phyloP scores from a whole-genome alignment of 2,329 filamentous ascomycete species.

The Calonectria pseudoturangicola region DNA sequence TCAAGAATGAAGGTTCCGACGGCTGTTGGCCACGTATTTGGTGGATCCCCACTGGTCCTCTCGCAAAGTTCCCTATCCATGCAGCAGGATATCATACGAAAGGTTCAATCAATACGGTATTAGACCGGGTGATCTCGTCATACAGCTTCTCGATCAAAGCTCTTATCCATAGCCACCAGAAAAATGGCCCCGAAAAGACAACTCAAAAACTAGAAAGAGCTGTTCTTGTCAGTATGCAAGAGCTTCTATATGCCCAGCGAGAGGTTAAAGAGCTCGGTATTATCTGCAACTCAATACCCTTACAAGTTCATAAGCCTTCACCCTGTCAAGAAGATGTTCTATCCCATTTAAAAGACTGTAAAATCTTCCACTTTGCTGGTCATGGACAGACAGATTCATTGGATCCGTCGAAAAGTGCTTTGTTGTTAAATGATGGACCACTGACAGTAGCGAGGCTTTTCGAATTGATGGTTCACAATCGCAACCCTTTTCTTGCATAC shows the following conservation, averaged over 20 bases:
- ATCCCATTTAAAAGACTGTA: conserved; percentile 48
- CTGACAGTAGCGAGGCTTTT: conserved; percentile 43
- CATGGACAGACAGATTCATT: neutral
- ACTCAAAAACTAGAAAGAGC: neutral
- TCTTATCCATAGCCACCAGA: conserved; percentile 50
- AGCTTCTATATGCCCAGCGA: neutral
- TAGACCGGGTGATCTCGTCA: conserved; percentile 62
- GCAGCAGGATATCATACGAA: conserved; percentile 57
- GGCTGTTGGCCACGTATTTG: conserved; percentile 56
- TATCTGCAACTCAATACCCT: too few relatives aligned
- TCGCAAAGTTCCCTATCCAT: conserved; percentile 58
- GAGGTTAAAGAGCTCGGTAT: too few relatives aligned
- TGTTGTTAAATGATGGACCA: conserved; percentile 34
- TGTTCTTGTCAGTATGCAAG: neutral
- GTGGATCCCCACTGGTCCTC: conserved; percentile 58
- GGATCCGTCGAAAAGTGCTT: conserved; percentile 39
- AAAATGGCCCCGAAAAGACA: neutral
- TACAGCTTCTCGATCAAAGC: conserved; percentile 60
- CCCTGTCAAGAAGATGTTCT: conserved; percentile 48
- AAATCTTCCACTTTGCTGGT: conserved; percentile 31
- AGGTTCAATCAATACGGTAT: conserved; percentile 48
- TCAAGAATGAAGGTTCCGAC: conserved; percentile 36
- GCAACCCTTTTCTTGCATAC: conserved; percentile 59
- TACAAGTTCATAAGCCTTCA: too few relatives aligned
- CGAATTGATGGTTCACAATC: conserved; percentile 40